Percentiles rank a stretch among this genome's conserved stretches.
Conservation (phyloP, 805 yeast genomes). For the Lipomyces orientalis region DNA sequence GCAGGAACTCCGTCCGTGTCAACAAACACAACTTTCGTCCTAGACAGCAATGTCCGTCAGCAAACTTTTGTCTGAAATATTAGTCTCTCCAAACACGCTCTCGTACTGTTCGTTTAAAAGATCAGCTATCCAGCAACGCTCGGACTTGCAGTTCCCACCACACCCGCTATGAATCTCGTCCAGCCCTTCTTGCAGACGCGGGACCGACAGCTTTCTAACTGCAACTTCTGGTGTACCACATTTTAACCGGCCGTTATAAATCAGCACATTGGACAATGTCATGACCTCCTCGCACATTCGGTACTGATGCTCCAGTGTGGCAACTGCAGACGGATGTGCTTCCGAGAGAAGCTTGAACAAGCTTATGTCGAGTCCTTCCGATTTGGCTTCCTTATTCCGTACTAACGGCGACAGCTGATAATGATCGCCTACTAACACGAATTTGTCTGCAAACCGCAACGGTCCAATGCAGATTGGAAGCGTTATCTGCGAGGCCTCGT, state of each 20-base stretch:
- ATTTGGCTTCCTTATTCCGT: constrained; percentile 65
- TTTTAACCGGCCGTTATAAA: constrained; percentile 74
- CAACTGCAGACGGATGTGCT: constrained; percentile 73
- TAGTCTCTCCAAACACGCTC: constrained; percentile 14
- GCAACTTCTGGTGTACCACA: constrained; percentile 77
- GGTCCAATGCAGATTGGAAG: constrained; percentile 94
- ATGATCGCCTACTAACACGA: constrained; percentile 96
- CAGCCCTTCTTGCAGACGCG: constrained; percentile 44
- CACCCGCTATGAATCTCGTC: constrained; percentile 1
- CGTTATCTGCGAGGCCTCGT: constrained; percentile 95
- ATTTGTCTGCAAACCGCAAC: constrained; percentile 72
- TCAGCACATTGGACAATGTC: constrained; percentile 76
- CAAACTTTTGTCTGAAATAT: not conserved
- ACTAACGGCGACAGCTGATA: constrained; percentile 91
- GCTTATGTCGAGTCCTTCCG: constrained; percentile 71
- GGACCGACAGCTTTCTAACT: constrained; percentile 59
- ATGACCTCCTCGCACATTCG: constrained; percentile 92
- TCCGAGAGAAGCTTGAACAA: constrained; percentile 78
- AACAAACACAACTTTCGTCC: constrained; percentile 68
- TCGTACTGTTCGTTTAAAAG: constrained; percentile 57
- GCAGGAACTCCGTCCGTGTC: constrained; percentile 76
- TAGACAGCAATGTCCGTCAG: constrained; percentile 9
- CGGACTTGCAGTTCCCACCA: constrained; percentile 5
- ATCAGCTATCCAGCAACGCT: constrained; percentile 59
- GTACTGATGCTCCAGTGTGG: constrained; percentile 80